Base-by-base conservation (phyloP, 2,329 filamentous ascomycete species). In the Colletotrichum sp. region DNA sequence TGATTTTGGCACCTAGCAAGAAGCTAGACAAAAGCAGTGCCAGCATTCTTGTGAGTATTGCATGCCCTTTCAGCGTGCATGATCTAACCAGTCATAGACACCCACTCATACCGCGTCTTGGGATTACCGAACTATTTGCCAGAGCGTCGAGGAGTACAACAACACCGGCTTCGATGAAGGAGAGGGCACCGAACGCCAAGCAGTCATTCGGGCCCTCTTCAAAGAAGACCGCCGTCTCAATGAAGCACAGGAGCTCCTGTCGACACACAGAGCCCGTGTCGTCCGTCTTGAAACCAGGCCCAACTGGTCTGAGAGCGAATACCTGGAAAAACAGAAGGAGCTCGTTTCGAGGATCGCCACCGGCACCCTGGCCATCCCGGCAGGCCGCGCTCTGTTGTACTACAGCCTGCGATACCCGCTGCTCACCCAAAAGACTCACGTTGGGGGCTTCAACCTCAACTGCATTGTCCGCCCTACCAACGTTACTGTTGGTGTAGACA, bases 401-500 rank as follows among this genome's bases (percentile, higher is more conserved):
- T 99, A 95, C 84, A 95, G 95, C 79, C 92, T 96, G 71, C 94
- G 96, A 44, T 94, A 95, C 74, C 98, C 98, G 13, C 88, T 99
- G 18, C 88, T 99, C 67, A 99, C 97, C 0, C 97, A 99, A 83
- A 98, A 96, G 81, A 95, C 98, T 80, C 93, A 94, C 16, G 94
- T 98, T 60, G 92, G 94, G 65, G 96, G 96, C 1, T 99, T 99
- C 86, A 98, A 96, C 78, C 90, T 98, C 44, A 95, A 95, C 69
- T 98, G 96, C 81, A 89, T 97, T 10, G 96, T 99, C 88, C 97
- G 96, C 82, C 97, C 98, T 4, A 93, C 94, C 77, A 97, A 98
- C 78, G 96, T 96, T 44, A 98, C 95, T 3, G 94, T 99, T 34
- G 96, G 95, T n/a, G 96, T 97, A 8, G 97, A 99, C 82, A 95